Evolutionary conservation across 2,329 filamentous ascomycete species (phyloP), one percentile per base, ranked within the genome.

Genomic region (Cercospora canescens): DNA sequence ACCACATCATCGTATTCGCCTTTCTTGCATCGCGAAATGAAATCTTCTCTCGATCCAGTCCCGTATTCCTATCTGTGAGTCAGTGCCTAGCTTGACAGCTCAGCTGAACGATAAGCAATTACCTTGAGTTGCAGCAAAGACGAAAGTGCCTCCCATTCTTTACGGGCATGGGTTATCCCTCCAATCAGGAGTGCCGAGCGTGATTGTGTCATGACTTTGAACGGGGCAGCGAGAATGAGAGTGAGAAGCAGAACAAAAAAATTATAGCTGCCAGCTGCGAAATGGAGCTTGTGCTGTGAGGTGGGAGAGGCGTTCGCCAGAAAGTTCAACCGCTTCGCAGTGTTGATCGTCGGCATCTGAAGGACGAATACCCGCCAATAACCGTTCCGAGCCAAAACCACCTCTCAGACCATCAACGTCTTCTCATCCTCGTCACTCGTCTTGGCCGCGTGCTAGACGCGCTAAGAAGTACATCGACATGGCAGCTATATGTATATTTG

Each of bases 1-100:
- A 84, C 80, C 1, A 88, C 82, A 69, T 84, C 83, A 61, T 87
- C 80, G 67, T 84, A 88, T 52, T 83, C 77, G 41, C 85, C 86
- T n/a, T 79, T 78, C 67, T 82, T 83, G 76, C 84, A 84, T 63
- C 84, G 84, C 57, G 80, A 78, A 30, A 88, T 76, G 74, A 88
- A 88, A 30, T 87, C 83, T 50, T 84, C 80, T 32, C 86, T 79
- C 14, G 81, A 83, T 62, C 86, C 86, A 21, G 75, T 74, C 37
- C 81, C 80, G 73, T 86, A 88, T 77, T 87, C 85, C 81, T 86
- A 68, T 5, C 48, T 1, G 7, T 76, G 16, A 56, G 6, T 68
- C 45, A 68, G 61, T 26, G 21, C 18, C 32, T 32, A 56, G 28
- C 34, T 52, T 26, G 6, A 4, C 6, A 45, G 24, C 7, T 59